Conservation (phyloP, 2,329 filamentous ascomycete genomes). For the Pseudocercospora cruenta region DNA sequence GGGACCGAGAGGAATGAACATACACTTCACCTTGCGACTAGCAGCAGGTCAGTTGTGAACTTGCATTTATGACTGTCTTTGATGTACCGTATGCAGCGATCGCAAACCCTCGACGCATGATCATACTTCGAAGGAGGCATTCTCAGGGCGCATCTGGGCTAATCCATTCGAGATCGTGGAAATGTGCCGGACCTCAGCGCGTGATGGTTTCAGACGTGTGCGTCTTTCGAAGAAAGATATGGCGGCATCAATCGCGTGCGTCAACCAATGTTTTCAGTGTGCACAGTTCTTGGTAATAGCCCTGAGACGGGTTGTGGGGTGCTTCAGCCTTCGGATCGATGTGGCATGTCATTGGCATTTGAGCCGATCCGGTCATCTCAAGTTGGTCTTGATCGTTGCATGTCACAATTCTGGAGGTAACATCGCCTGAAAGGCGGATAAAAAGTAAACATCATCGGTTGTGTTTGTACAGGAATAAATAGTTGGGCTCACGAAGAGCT, state of each 20-base stretch:
- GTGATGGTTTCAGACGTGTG: too few relatives aligned
- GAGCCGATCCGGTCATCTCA: neutral
- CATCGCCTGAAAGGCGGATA: neutral
- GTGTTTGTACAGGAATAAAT: neutral
- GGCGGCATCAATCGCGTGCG: too few relatives aligned
- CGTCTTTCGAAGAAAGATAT: too few relatives aligned
- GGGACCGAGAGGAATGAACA: neutral
- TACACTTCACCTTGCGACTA: constrained; percentile 4
- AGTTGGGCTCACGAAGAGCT: neutral
- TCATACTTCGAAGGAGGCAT: too few relatives aligned
- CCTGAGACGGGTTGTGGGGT: neutral
- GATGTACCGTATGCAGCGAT: neutral
- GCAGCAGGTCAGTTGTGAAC: neutral
- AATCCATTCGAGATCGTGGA: too few relatives aligned
- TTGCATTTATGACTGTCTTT: neutral
- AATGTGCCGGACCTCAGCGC: too few relatives aligned
- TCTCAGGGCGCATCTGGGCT: too few relatives aligned
- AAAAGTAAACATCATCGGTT: neutral
- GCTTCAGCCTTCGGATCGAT: neutral
- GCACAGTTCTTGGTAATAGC: too few relatives aligned
- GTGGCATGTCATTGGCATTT: neutral
- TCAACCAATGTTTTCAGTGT: too few relatives aligned
- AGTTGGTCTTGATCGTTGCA: neutral
- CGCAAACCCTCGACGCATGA: neutral
- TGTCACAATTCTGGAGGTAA: neutral